phyloP scores from a whole-genome alignment of 352 stramenopile species.

The Phytopythium delawarense region DNA sequence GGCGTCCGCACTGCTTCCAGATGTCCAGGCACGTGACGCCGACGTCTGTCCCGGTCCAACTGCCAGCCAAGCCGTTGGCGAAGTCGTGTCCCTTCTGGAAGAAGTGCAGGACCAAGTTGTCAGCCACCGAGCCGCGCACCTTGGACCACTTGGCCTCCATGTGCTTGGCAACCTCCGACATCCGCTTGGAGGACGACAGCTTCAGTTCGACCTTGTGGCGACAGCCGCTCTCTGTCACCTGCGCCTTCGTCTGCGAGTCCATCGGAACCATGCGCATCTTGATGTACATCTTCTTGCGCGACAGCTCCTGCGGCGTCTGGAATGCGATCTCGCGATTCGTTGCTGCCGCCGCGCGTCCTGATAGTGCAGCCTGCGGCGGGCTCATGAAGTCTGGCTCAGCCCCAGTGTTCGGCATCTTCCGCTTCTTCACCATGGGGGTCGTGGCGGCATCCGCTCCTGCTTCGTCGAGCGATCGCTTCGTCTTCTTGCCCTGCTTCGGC shows the following conservation, averaged over 20 bases:
- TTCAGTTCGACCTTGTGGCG: conserved; percentile 82
- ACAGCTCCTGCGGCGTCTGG: conserved; percentile 49
- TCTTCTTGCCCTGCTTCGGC: not conserved
- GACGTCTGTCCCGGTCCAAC: conserved; percentile 39
- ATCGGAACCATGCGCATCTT: conserved; percentile 79
- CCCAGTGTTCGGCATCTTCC: not conserved
- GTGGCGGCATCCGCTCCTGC: not conserved
- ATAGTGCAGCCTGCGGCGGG: conserved; percentile 16
- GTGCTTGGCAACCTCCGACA: conserved; percentile 70
- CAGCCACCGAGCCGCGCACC: conserved; percentile 28
- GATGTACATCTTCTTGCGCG: conserved; percentile 74
- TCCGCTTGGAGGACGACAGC: conserved; percentile 70
- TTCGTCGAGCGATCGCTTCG: not conserved
- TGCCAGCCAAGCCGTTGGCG: not conserved
- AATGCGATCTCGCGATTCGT: conserved; percentile 20
- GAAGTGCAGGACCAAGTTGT: conserved; percentile 36
- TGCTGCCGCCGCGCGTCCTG: conserved; percentile 12
- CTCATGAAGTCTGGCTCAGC: conserved; percentile 28
- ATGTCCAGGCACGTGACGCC: conserved; percentile 69
- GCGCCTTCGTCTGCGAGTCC: conserved; percentile 52
- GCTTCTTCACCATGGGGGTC: conserved; percentile 18
- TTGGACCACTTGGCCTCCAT: conserved; percentile 76
- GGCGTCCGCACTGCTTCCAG: conserved; percentile 61
- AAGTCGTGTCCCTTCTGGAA: conserved; percentile 39
- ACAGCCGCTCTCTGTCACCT: conserved; percentile 40